Evolutionary conservation across 1,284 basidiomycete genomes (phyloP).

Genomic region (Limonomyces culmigenus): DNA sequence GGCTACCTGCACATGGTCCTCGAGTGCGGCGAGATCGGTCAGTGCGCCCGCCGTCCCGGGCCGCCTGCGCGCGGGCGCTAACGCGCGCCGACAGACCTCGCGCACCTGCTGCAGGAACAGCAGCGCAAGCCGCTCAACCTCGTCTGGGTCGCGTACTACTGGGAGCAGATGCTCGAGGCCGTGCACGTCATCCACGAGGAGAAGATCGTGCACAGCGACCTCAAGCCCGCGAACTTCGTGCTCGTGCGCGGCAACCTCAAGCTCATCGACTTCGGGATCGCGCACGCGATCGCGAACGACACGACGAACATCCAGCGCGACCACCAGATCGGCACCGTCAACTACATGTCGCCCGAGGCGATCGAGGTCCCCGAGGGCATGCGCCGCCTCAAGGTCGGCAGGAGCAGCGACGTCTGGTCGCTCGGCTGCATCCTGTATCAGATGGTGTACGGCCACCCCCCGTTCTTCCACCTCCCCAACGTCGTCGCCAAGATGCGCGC

Average conservation of each 20-base stretch:
- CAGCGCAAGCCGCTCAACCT: conserved; percentile 71
- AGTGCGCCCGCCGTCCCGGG: conserved; percentile 6
- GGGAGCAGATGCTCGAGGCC: conserved; percentile 97
- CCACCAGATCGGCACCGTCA: conserved; percentile 88
- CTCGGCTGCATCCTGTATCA: conserved; percentile 95
- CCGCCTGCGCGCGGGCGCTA: neutral
- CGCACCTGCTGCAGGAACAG: conserved; percentile 67
- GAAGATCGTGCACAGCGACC: conserved; percentile 91
- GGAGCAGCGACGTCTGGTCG: conserved; percentile 91
- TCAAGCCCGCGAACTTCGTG: conserved; percentile 95
- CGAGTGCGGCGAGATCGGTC: conserved; percentile 81
- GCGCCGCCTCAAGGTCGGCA: conserved; percentile 68
- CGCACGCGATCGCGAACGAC: conserved; percentile 92
- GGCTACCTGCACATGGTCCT: conserved; percentile 69
- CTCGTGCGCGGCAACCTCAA: conserved; percentile 86
- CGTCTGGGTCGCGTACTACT: conserved; percentile 86
- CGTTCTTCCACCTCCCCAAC: conserved; percentile 67
- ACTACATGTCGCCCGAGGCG: conserved; percentile 93
- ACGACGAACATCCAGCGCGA: conserved; percentile 94
- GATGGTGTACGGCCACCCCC: conserved; percentile 91
- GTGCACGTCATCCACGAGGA: conserved; percentile 92
- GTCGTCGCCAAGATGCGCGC: conserved; percentile 80
- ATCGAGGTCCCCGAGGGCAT: conserved; percentile 69
- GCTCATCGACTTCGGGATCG: conserved; percentile 93
- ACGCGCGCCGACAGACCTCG: conserved; percentile 34